Percentiles rank a stretch among this genome's conserved stretches.
These are phyloP conservation scores for Xylaria curta DNA, from an alignment of 495 filamentous ascomycete genomes.

Conservation along the genomic window DNA sequence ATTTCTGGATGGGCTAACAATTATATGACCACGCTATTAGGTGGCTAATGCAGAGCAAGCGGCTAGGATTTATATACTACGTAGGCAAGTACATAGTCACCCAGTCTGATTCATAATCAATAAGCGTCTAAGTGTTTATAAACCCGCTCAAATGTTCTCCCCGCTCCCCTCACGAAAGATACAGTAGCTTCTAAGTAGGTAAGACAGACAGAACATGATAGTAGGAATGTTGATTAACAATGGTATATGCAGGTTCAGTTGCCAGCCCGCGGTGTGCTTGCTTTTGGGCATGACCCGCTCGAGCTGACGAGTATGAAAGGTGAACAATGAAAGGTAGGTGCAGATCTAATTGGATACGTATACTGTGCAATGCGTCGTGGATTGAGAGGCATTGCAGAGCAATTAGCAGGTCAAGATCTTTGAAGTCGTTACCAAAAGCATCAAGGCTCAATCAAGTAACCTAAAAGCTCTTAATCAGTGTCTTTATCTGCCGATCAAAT, in stretches of 20 bases:
- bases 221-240: neutral
- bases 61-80: neutral
- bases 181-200: neutral
- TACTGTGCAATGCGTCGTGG: neutral
- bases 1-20: neutral
- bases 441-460: neutral
- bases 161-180: neutral
- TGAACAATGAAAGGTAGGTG: neutral
- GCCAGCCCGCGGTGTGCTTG: neutral
- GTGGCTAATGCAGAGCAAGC: neutral
- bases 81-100: neutral
- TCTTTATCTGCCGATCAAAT: neutral
- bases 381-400: neutral
- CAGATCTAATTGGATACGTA: neutral
- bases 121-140: neutral
- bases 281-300: neutral
- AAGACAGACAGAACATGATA: neutral
- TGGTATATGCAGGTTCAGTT: neutral
- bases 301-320: neutral
- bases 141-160: neutral
- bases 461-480: neutral
- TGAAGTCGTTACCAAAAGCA: neutral
- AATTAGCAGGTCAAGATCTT: neutral
- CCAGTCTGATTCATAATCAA: neutral
- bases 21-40: neutral